phyloP scores from a whole-genome alignment of 139 green algal genomes.

The Chara braunii region DNA sequence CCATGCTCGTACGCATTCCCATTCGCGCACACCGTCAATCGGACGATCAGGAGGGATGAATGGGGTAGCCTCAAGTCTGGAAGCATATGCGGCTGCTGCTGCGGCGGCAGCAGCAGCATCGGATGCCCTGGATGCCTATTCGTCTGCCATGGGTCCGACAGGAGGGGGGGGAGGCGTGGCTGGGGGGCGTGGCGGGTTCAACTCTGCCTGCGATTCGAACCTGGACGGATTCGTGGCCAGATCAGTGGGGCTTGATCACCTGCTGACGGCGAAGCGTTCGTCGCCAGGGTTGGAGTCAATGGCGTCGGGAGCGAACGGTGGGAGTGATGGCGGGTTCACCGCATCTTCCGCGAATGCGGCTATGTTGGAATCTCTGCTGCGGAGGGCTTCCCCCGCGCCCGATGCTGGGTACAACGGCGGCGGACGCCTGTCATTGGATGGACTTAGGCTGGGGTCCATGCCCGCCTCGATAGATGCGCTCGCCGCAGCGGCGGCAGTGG shows the following conservation, averaged over 20 bases:
- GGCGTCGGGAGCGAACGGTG: neutral
- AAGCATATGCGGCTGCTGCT: neutral
- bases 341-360: neutral
- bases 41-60: neutral
- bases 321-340: neutral
- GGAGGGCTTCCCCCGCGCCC: neutral
- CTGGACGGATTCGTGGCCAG: neutral
- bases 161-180: slow-evolving; percentile 3
- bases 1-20: neutral
- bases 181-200: too few species aligned
- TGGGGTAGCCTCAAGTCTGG: neutral
- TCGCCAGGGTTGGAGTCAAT: neutral
- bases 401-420: slow-evolving; percentile 7
- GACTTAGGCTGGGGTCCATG: too few species aligned
- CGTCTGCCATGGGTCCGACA: neutral
- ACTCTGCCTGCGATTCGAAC: too few species aligned
- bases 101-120: slow-evolving; percentile 1
- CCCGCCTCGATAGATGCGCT: too few species aligned
- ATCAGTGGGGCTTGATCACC: neutral
- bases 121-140: slow-evolving; percentile 14
- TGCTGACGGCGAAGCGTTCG: neutral
- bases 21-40: neutral
- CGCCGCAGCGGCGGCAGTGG: too few species aligned
- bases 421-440: neutral
- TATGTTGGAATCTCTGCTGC: neutral